Evolutionary conservation across 805 yeast genomes (phyloP), one percentile per base, ranked within the genome.

Genomic region (Sporopachydermia lactativora): DNA sequence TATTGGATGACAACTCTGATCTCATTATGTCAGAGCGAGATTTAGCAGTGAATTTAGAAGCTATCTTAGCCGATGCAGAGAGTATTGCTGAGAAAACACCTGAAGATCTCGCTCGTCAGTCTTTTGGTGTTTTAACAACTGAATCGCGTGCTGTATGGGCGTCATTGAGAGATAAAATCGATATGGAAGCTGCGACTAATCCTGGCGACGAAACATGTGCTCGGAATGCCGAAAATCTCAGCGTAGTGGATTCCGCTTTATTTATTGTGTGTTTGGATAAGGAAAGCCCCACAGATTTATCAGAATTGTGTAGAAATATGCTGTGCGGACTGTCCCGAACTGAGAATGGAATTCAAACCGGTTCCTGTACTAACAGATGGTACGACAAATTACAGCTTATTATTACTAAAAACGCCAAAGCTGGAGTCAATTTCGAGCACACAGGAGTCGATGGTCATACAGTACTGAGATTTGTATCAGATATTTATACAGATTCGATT

Each of bases 361-460:
- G 96, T 44, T 84, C 96, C 3, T 85, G 96, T 61, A 81, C 95
- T 24, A 86, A 86, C 59, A 66, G 96, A 56, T 86, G 95, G 96
- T 86, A 85, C 56, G 96, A 86, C 60, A 86, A 86, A 60, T 61
- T 86, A 47, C 96, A 86, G 59, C 68, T 86, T 48, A 86, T 86
- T 41, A 74, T 86, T 42, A 84, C 95, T 3, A 75, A 77, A 55
- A 84, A 86, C 58, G 94, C 94, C 16, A 82, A 82, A 58, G 95
- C 92, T 2, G 96, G 96, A 18, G 77, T 86, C 48, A 86, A 88
- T 58, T 86, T 86, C 55, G 96, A 86, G 53, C 92, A 86, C 54
- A 59, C 96, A 0, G 95, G 95, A 49, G 92, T 86, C 17, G 96
- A 86, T 60, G 96, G 96, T 42, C 96, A 86, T 58, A 86, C 96